Conservation (phyloP, 495 filamentous ascomycete species). For the Hypomontagnella submonticulosa region DNA sequence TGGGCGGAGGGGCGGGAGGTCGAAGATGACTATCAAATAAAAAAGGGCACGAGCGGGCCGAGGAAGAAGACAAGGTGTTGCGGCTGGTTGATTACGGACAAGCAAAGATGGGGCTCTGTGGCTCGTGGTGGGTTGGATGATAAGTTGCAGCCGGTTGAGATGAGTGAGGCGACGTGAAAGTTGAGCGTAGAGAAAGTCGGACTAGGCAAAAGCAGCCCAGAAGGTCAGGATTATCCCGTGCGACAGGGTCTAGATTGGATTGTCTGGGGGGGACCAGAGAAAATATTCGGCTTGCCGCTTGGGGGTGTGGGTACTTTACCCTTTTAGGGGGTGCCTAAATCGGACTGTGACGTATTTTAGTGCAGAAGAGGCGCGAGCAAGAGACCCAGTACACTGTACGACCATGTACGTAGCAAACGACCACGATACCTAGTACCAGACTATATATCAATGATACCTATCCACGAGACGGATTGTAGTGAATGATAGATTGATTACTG, state of each 20-base stretch:
- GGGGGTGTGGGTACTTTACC: background rate
- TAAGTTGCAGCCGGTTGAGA: conserved; percentile 17
- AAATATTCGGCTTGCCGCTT: too few species aligned
- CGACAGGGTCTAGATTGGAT: conserved; percentile 38
- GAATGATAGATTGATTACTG: too few species aligned
- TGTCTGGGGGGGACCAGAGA: background rate
- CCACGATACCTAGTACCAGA: too few species aligned
- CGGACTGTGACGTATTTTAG: conserved; percentile 27
- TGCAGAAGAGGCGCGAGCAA: conserved; percentile 3
- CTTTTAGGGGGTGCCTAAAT: conserved; percentile 9
- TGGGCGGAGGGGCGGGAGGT: conserved; percentile 39
- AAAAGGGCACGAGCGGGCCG: conserved; percentile 35
- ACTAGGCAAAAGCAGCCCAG: conserved; percentile 34
- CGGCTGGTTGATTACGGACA: conserved; percentile 29
- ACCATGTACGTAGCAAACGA: too few species aligned
- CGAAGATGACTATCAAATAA: conserved; percentile 28
- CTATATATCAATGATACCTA: too few species aligned
- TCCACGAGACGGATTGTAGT: too few species aligned
- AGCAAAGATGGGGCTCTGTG: conserved; percentile 41
- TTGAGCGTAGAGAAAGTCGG: conserved; percentile 34
- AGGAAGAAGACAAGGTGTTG: conserved; percentile 25
- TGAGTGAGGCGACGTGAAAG: conserved; percentile 35
- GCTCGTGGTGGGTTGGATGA: conserved; percentile 38
- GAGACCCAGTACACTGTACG: too few species aligned
- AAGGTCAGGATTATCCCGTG: conserved; percentile 37